Evolutionary conservation across 2,329 filamentous ascomycete species (phyloP).

Genomic region (Colletotrichum spaethianum): DNA sequence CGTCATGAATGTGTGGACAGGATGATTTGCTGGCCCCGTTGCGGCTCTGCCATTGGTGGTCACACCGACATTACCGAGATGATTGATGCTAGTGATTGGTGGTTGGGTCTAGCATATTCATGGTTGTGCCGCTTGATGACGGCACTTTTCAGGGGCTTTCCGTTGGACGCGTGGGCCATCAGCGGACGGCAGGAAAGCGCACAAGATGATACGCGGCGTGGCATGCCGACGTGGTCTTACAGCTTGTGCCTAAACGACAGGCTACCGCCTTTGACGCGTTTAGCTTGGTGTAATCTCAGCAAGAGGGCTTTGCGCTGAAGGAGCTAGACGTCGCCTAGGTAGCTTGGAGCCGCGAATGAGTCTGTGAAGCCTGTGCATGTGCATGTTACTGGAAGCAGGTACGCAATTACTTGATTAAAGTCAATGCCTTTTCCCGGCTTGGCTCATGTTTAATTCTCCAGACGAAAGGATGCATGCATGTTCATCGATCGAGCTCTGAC

Average conservation of each 20-base stretch:
- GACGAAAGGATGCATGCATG: neutral
- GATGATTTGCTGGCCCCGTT: neutral
- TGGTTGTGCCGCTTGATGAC: conserved; percentile 1
- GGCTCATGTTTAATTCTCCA: neutral
- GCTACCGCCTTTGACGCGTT: too few relatives aligned
- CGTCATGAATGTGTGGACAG: conserved; percentile 4
- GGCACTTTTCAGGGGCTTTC: conserved; percentile 14
- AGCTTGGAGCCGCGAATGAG: neutral
- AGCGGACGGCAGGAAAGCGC: neutral
- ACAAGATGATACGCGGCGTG: too few relatives aligned
- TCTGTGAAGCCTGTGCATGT: neutral
- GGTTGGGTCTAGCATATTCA: neutral
- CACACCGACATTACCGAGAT: conserved; percentile 4
- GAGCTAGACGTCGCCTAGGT: neutral
- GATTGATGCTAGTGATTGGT: neutral
- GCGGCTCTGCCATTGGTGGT: neutral
- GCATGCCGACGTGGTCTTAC: too few relatives aligned
- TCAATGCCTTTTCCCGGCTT: neutral
- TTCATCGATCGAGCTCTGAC: neutral
- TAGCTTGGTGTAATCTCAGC: neutral
- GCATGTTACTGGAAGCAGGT: neutral
- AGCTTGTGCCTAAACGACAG: neutral
- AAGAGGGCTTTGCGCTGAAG: neutral
- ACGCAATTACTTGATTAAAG: too few relatives aligned
- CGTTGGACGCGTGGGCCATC: neutral